These are phyloP conservation scores for Rubroshorea leprosula DNA, from an alignment of 345 rosid species.

Conservation along the genomic window DNA sequence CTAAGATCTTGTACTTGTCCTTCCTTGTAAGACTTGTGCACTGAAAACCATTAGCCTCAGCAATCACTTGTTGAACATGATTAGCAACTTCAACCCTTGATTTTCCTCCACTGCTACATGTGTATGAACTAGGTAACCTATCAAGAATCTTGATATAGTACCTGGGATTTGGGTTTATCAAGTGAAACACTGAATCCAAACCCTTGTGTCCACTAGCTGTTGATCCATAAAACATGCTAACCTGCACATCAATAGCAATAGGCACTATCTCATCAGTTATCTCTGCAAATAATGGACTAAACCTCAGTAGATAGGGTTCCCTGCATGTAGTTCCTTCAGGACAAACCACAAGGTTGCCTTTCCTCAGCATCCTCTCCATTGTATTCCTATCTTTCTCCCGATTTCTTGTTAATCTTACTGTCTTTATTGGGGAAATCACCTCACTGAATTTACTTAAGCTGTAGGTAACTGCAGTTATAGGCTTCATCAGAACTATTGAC, in stretches of 20 bases:
- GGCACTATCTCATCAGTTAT: conserved; percentile 43
- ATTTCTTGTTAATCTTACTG: conserved; percentile 36
- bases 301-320: conserved; percentile 54
- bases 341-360: conserved; percentile 44
- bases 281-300: conserved; percentile 59
- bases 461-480: conserved; percentile 47
- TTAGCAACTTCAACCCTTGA: conserved; percentile 42
- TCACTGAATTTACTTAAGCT: conserved; percentile 43
- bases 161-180: conserved; percentile 33
- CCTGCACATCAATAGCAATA: conserved; percentile 39
- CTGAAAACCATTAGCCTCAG: conserved; percentile 42
- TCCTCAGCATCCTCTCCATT: conserved; percentile 28
- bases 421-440: conserved; percentile 38
- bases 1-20: conserved; percentile 49
- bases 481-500: conserved; percentile 22
- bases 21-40: conserved; percentile 51
- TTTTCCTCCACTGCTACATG: conserved; percentile 20
- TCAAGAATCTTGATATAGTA: conserved; percentile 30
- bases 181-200: conserved; percentile 39
- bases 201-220: conserved; percentile 54
- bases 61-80: conserved; percentile 39
- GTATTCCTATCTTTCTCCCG: conserved; percentile 29
- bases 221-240: conserved; percentile 45
- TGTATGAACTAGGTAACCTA: conserved; percentile 25
- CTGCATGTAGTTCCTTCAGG: conserved; percentile 69